Conservation (phyloP, 768 basidiomycete genomes). For the Polyporus arcularius region DNA sequence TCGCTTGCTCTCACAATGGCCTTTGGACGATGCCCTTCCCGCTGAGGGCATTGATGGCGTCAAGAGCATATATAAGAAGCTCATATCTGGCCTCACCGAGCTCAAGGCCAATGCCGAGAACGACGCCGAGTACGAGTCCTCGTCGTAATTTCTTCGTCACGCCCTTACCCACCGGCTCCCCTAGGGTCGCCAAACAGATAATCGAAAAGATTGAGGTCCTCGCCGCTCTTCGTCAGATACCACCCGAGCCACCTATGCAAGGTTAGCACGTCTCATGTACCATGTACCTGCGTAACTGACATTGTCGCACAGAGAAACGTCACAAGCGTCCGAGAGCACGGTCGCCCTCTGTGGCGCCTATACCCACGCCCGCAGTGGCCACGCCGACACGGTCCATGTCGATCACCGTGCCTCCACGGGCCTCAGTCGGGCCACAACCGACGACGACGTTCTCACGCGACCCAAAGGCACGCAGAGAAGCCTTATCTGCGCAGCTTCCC, state of each 20-base stretch:
- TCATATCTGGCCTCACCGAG: slow-evolving; percentile 61
- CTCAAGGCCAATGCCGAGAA: slow-evolving; percentile 58
- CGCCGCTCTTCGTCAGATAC: slow-evolving; percentile 66
- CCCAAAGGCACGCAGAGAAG: slow-evolving; percentile 66
- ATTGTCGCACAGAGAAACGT: slow-evolving; percentile 59
- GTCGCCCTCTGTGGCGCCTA: slow-evolving; percentile 50
- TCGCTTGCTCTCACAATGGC: slow-evolving; percentile 70
- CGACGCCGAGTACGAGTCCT: slow-evolving; percentile 59
- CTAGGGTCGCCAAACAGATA: slow-evolving; percentile 69
- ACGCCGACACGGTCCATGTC: slow-evolving; percentile 47
- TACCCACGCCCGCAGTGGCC: slow-evolving; percentile 20
- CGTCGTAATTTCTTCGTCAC: not conserved
- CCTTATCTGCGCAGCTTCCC: slow-evolving; percentile 60
- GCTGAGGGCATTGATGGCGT: slow-evolving; percentile 68
- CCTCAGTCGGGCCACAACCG: slow-evolving; percentile 57
- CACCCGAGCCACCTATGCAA: slow-evolving; percentile 59
- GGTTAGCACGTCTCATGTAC: slow-evolving; percentile 41
- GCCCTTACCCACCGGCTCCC: not conserved
- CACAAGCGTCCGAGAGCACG: slow-evolving; percentile 72
- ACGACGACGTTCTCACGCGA: slow-evolving; percentile 60
- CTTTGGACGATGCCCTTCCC: slow-evolving; percentile 65
- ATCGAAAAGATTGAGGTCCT: slow-evolving; percentile 70
- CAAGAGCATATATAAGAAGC: slow-evolving; percentile 62
- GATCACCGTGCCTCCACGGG: slow-evolving; percentile 57
- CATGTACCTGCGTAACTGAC: not conserved